A percentile compares a stretch with the other conserved stretches of the same genome.
phyloP scores from a whole-genome alignment of 257 asterid species.

The Nicotiana paniculata region DNA sequence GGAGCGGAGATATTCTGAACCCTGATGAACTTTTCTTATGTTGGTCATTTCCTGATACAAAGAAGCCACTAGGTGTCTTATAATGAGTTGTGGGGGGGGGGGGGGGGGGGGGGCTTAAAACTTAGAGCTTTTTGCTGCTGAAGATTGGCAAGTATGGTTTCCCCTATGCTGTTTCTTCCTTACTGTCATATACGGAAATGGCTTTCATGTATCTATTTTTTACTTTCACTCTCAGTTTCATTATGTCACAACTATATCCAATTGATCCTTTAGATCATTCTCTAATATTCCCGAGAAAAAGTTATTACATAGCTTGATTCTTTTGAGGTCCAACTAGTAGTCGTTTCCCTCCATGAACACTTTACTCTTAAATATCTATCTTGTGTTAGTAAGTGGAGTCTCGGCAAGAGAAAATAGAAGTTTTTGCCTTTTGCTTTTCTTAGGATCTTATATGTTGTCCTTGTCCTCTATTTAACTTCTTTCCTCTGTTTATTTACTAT shows the following conservation, averaged over 20 bases:
- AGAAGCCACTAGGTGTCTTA: neutral
- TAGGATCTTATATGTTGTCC: neutral
- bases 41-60: neutral
- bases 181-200: neutral
- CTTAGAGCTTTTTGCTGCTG: neutral
- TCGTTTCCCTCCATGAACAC: neutral
- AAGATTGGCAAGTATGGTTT: neutral
- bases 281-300: no score
- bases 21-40: neutral
- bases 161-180: neutral
- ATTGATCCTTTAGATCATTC: no score
- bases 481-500: slow-evolving; percentile 4
- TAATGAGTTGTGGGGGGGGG: neutral
- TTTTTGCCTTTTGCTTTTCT: neutral
- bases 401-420: neutral
- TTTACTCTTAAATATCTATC: neutral
- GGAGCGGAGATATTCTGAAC: neutral
- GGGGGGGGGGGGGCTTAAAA: neutral
- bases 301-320: no score
- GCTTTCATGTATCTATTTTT: neutral
- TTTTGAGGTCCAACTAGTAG: no score
- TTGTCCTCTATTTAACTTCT: neutral
- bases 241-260: neutral
- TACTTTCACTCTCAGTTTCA: neutral
- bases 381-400: neutral